phyloP scores from a whole-genome alignment of 768 basidiomycete species.

The Imleria badia region DNA sequence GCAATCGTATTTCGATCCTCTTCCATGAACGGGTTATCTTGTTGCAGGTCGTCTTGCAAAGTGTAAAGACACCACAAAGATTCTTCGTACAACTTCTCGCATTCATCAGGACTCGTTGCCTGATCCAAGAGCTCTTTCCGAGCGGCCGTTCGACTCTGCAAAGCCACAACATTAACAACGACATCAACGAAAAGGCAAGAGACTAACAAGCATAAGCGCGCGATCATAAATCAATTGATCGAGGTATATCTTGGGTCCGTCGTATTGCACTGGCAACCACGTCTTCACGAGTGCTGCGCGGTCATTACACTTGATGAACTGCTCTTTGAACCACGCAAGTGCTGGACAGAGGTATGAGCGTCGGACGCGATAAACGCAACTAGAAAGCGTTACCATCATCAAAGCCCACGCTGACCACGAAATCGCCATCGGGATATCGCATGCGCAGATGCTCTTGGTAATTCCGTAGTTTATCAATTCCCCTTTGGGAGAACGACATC shows the following conservation, averaged over 20 bases:
- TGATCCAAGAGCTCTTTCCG: conserved; percentile 86
- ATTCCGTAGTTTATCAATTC: conserved; percentile 78
- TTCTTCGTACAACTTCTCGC: conserved; percentile 93
- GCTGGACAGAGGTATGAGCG: conserved; percentile 41
- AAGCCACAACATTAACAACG: background rate
- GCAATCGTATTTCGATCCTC: conserved; percentile 79
- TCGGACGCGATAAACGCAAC: conserved; percentile 4
- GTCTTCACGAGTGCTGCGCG: conserved; percentile 87
- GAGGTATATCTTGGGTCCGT: conserved; percentile 78
- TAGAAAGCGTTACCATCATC: conserved; percentile 58
- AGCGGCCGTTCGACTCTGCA: conserved; percentile 88
- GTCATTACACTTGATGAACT: conserved; percentile 93
- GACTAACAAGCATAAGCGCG: conserved; percentile 77
- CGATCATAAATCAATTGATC: conserved; percentile 94
- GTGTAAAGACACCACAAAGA: conserved; percentile 93
- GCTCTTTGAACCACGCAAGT: conserved; percentile 86
- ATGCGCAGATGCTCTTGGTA: conserved; percentile 83
- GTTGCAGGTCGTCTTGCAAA: conserved; percentile 85
- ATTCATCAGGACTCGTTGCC: conserved; percentile 72
- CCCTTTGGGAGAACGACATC: conserved; percentile 91
- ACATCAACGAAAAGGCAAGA: background rate
- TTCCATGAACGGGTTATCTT: conserved; percentile 80
- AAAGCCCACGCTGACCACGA: conserved; percentile 76
- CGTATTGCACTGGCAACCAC: conserved; percentile 81
- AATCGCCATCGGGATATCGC: conserved; percentile 72